These are phyloP conservation scores for Protostelium mycophagum DNA, from an alignment of 78 protist species.

Conservation along the genomic window DNA sequence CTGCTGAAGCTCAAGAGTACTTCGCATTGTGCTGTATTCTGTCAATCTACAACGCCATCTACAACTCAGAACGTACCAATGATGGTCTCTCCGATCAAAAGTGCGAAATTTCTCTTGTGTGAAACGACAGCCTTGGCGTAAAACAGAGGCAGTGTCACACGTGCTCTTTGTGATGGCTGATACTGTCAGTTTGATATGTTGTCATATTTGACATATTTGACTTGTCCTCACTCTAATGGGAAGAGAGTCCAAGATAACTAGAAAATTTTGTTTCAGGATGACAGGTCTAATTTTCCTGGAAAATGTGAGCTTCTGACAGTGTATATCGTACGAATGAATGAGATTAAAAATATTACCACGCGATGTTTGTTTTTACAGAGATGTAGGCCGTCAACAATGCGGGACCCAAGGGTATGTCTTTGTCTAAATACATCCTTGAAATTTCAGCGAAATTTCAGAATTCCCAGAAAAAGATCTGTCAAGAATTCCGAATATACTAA, in stretches of 20 bases:
- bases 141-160: background rate
- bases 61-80: too few relatives aligned
- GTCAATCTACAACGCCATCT: too few relatives aligned
- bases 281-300: background rate
- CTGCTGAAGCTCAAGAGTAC: background rate
- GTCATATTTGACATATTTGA: too few relatives aligned
- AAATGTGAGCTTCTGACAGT: background rate
- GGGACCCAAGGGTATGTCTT: background rate
- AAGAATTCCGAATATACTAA: too few relatives aligned
- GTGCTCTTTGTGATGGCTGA: background rate
- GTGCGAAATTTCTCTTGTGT: background rate
- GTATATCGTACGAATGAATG: too few relatives aligned
- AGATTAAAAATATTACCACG: too few relatives aligned
- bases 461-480: too few relatives aligned
- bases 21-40: background rate
- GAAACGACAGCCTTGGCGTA: background rate
- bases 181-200: background rate
- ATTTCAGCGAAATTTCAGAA: background rate
- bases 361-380: background rate
- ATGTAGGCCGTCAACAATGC: background rate
- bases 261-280: background rate
- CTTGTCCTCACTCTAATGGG: background rate
- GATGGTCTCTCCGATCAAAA: background rate
- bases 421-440: background rate
- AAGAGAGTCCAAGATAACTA: background rate